phyloP scores from a whole-genome alignment of 768 basidiomycete genomes.

The Auriscalpium vulgare region DNA sequence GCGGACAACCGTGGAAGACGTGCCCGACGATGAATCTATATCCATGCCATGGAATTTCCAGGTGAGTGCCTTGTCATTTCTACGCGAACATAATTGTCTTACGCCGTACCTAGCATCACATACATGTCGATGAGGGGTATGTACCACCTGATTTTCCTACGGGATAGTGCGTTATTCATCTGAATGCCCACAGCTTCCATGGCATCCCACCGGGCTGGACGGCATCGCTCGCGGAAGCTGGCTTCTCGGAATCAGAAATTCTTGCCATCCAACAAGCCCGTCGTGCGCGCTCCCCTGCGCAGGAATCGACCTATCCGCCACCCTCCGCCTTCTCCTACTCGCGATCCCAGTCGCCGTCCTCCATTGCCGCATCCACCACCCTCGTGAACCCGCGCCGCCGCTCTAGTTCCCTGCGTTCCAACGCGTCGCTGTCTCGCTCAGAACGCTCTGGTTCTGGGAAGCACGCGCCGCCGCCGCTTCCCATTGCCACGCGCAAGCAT shows the following conservation, averaged over 20 bases:
- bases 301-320: neutral
- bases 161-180: neutral
- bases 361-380: neutral
- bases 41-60: conserved; percentile 15
- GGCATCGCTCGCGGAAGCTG: conserved; percentile 6
- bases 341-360: conserved; percentile 6
- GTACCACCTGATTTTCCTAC: neutral
- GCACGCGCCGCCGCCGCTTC: neutral
- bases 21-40: conserved; percentile 6
- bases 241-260: conserved; percentile 16
- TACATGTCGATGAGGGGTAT: conserved; percentile 14
- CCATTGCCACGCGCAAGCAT: neutral
- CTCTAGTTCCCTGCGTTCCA: conserved; percentile 8
- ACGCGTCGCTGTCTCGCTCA: conserved; percentile 11
- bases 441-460: conserved; percentile 5
- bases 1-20: neutral
- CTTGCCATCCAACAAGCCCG: conserved; percentile 12
- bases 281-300: conserved; percentile 6
- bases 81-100: neutral
- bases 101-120: conserved; percentile 6
- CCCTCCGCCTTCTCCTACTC: neutral
- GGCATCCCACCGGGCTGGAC: conserved; percentile 12
- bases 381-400: conserved; percentile 7
- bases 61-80: conserved; percentile 1
- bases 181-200: conserved; percentile 6